Base-by-base conservation (phyloP, 1,139 yeast species). In the Yamadazyma jaroonii region DNA sequence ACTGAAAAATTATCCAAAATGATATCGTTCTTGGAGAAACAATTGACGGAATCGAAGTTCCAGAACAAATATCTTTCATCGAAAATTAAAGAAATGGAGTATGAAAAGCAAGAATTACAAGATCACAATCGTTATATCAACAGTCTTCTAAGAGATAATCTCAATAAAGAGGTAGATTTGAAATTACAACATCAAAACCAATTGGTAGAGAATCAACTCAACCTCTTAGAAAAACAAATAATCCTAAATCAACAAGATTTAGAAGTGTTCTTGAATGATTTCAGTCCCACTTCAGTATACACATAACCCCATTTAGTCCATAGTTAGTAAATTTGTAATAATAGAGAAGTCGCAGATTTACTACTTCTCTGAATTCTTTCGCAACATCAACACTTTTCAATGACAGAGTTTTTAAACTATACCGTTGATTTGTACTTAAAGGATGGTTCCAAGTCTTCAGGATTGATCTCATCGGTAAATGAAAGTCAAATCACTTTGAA, bases 361-460 rank as follows among this genome's bases (percentile, higher is more conserved):
- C n/a, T n/a, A n/a, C n/a, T n/a, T n/a, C n/a, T n/a, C n/a, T n/a
- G n/a, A n/a, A n/a, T n/a, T n/a, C n/a, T n/a, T n/a, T n/a, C n/a
- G n/a, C n/a, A n/a, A n/a, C n/a, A n/a, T 25, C 35, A 35, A 13
- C 22, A 17, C 12, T 21, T n/a, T n/a, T n/a, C 20, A 9, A 58
- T 58, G 62, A 44, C 59, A 21, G 81, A 78, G 46, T 78, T 79
- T 47, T 56, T 73, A 36, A 79, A 81, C 37, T 80, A 74, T 52
- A 71, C 71, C 36, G 81, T 81, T 12, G 72, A 70, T 45, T 50
- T 81, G 28, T 56, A 56, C 27, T 65, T 79, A 41, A 75, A 74
- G 34, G 69, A 67, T 42, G 78, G 77, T 2, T 49, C 66, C 10
- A 59, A 53, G 26, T 53, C 78, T 10, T 55, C 63, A 10, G 87